Conservation (phyloP, 352 stramenopile genomes). For the Globisporangium carolinianum region DNA sequence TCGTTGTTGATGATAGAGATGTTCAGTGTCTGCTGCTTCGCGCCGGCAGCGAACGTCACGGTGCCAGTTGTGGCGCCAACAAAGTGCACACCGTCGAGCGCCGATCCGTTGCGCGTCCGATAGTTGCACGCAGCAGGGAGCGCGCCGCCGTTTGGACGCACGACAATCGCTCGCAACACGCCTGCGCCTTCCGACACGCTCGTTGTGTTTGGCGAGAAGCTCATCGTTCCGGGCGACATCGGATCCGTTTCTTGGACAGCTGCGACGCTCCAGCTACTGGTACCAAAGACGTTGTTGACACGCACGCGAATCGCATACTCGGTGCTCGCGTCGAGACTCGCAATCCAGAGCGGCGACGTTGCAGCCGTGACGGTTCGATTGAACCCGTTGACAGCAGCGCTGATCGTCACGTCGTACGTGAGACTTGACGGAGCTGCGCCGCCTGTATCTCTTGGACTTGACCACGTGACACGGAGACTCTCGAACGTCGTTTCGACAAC, state of each 20-base stretch:
- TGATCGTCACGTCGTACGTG: conserved; percentile 21
- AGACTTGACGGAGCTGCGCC: conserved; percentile 18
- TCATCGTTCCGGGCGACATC: conserved; percentile 36
- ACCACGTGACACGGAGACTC: conserved; percentile 23
- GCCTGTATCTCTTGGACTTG: conserved; percentile 27
- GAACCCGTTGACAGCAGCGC: not conserved
- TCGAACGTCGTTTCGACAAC: conserved; percentile 18
- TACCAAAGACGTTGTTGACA: conserved; percentile 14
- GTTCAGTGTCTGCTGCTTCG: conserved; percentile 14
- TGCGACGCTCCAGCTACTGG: conserved; percentile 23
- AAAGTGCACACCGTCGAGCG: conserved; percentile 25
- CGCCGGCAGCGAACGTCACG: conserved; percentile 24
- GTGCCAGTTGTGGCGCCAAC: conserved; percentile 4
- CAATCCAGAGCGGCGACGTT: conserved; percentile 8
- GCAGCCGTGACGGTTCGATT: not conserved
- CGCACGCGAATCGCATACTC: conserved; percentile 28
- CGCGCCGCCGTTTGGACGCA: conserved; percentile 26
- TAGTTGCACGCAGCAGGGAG: conserved; percentile 30
- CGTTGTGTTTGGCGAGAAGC: conserved; percentile 13
- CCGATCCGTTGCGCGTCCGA: conserved; percentile 27
- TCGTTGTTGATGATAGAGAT: conserved; percentile 45
- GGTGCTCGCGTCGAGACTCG: conserved; percentile 16
- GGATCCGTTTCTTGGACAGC: conserved; percentile 33
- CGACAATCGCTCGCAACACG: conserved; percentile 12
- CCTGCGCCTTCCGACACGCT: conserved; percentile 22